Evolutionary conservation across 257 asterid species (phyloP).

Genomic region (Penstemon newberryi): DNA sequence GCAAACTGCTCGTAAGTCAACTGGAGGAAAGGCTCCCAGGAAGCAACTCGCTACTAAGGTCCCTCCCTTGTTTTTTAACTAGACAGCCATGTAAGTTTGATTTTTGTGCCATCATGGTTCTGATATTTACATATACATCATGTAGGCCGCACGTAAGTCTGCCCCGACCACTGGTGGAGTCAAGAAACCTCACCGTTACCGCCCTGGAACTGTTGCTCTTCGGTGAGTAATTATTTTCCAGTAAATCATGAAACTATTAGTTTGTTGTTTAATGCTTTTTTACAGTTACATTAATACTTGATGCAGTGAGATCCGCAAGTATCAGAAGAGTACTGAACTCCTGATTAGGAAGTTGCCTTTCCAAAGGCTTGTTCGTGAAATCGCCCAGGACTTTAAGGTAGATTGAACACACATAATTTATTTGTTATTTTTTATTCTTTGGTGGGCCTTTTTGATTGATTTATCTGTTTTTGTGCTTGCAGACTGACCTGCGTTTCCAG

Average conservation of each 20-base stretch:
- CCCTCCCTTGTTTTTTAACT: background rate
- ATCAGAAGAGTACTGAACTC: conserved; percentile 81
- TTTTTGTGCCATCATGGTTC: background rate
- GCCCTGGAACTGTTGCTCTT: background rate
- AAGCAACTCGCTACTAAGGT: conserved; percentile 80
- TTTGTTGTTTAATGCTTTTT: background rate
- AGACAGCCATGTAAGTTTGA: too few species aligned
- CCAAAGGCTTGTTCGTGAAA: conserved; percentile 84
- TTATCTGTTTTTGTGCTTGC: conserved; percentile 19
- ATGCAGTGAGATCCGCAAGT: conserved; percentile 67
- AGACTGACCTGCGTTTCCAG: conserved; percentile 84
- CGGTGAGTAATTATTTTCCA: conserved; percentile 37
- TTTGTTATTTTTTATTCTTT: too few species aligned
- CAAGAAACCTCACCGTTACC: conserved; percentile 46
- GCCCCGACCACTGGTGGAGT: conserved; percentile 86
- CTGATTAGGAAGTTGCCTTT: conserved; percentile 78
- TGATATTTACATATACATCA: background rate
- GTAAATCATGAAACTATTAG: too few species aligned
- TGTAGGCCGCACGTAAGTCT: conserved; percentile 78
- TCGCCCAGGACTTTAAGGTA: conserved; percentile 79
- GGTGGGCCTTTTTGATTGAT: background rate
- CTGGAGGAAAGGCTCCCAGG: conserved; percentile 84
- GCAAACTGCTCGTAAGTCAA: conserved; percentile 79
- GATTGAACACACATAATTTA: background rate
- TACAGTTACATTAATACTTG: background rate